These are phyloP conservation scores for Sphagnum tenellum DNA, from an alignment of 225 moss, liverwort and hornwort genomes.

Conservation along the genomic window DNA sequence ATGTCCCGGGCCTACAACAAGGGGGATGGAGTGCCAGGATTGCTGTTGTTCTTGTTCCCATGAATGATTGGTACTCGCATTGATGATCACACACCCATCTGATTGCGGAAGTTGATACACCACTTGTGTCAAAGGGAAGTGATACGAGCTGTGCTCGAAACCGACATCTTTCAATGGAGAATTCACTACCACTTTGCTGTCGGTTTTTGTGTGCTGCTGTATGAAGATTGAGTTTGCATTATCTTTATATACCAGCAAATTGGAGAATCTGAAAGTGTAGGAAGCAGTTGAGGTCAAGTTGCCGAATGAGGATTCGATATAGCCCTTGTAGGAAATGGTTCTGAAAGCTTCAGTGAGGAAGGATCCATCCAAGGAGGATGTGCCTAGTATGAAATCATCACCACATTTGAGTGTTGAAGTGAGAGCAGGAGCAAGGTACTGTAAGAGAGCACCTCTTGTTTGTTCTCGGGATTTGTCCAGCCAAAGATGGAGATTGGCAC, in stretches of 20 bases:
- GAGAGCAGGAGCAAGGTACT: slow-evolving; percentile 28
- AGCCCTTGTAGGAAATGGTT: slow-evolving; percentile 43
- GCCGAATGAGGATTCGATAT: slow-evolving; percentile 53
- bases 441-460: slow-evolving; percentile 36
- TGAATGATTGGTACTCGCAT: slow-evolving; percentile 28
- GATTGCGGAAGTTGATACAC: slow-evolving; percentile 16
- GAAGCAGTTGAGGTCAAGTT: slow-evolving; percentile 58
- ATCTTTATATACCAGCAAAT: slow-evolving; percentile 25
- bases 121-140: slow-evolving; percentile 33
- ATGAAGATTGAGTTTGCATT: slow-evolving; percentile 11
- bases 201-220: slow-evolving; percentile 39
- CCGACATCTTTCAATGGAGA: slow-evolving; percentile 42
- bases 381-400: not conserved
- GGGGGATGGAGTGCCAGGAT: too few species aligned
- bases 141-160: slow-evolving; percentile 22
- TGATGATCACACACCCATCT: slow-evolving; percentile 24
- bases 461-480: slow-evolving; percentile 20
- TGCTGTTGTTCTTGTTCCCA: slow-evolving; percentile 25
- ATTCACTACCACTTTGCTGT: slow-evolving; percentile 41
- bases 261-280: slow-evolving; percentile 37
- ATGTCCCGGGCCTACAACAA: too few species aligned
- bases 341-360: slow-evolving; percentile 31
- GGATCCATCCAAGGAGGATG: slow-evolving; percentile 33
- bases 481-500: slow-evolving; percentile 81
- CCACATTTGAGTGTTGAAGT: slow-evolving; percentile 9